These are phyloP conservation scores for Sporisorium scitamineum DNA, from an alignment of 1,284 basidiomycete species.

Conservation along the genomic window DNA sequence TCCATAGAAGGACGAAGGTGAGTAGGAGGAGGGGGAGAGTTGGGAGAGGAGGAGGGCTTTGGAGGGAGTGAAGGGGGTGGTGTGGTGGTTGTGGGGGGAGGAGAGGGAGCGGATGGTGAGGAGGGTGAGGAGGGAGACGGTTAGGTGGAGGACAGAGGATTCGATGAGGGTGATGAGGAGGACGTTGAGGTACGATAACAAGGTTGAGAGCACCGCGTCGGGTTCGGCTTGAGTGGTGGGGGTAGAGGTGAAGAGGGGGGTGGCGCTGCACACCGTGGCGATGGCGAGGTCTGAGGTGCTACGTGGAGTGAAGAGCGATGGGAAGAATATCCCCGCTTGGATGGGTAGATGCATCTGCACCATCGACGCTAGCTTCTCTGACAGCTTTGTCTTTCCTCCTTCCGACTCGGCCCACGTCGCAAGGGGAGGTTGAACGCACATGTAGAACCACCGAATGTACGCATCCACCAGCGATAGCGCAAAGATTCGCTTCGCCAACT, in stretches of 20 bases:
- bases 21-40: slow-evolving; percentile 84
- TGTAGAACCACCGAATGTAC: slow-evolving; percentile 54
- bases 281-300: not conserved
- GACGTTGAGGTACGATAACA: slow-evolving; percentile 32
- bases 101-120: not conserved
- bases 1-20: slow-evolving; percentile 85
- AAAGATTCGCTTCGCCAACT: slow-evolving; percentile 17
- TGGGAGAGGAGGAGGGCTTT: slow-evolving; percentile 87
- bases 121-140: slow-evolving; percentile 4
- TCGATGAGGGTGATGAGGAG: slow-evolving; percentile 31
- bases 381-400: not conserved
- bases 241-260: slow-evolving; percentile 1
- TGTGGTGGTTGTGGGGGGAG: not conserved
- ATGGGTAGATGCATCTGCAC: slow-evolving; percentile 8
- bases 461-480: slow-evolving; percentile 43
- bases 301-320: slow-evolving; percentile 12
- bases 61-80: slow-evolving; percentile 74
- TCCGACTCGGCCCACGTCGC: too few relatives aligned
- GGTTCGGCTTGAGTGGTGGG: not conserved
- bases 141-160: slow-evolving; percentile 15
- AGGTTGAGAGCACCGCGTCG: slow-evolving; percentile 15
- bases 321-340: slow-evolving; percentile 37
- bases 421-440: slow-evolving; percentile 68
- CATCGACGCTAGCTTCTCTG: not conserved
- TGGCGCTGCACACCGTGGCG: slow-evolving; percentile 11